Conservation (phyloP, 306 rosid species). For the Cucurbita argyrosperma region DNA sequence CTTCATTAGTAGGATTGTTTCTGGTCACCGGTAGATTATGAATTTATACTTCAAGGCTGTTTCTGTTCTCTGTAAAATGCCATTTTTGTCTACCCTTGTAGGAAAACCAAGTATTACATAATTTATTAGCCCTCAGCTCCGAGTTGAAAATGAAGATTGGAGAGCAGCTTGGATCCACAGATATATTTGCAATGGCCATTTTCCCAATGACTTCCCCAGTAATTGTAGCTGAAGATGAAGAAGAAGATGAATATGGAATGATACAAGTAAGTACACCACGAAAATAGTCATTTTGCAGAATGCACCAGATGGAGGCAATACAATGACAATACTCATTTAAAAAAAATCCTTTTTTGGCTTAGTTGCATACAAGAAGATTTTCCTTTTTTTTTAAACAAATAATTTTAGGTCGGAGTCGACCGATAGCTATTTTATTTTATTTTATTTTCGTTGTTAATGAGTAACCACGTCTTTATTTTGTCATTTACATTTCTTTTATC, state of each 20-base stretch:
- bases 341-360: background rate
- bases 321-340: background rate
- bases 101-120: background rate
- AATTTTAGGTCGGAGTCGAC: background rate
- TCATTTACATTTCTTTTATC: background rate
- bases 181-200: background rate
- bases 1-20: background rate
- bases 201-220: background rate
- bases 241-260: background rate
- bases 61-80: background rate
- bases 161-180: constrained; percentile 4
- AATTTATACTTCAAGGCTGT: background rate
- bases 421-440: background rate
- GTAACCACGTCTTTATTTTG: background rate
- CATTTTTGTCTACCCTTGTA: background rate
- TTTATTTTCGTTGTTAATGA: background rate
- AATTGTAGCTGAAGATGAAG: background rate
- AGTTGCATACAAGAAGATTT: background rate
- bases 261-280: background rate
- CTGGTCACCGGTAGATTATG: background rate
- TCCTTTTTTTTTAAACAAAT: background rate
- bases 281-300: background rate
- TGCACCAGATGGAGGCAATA: background rate
- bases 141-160: constrained; percentile 2
- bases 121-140: background rate